Percentiles rank a stretch among this genome's conserved stretches.
phyloP scores from a whole-genome alignment of 495 filamentous ascomycete species.

The Hypoxylon perforatum region DNA sequence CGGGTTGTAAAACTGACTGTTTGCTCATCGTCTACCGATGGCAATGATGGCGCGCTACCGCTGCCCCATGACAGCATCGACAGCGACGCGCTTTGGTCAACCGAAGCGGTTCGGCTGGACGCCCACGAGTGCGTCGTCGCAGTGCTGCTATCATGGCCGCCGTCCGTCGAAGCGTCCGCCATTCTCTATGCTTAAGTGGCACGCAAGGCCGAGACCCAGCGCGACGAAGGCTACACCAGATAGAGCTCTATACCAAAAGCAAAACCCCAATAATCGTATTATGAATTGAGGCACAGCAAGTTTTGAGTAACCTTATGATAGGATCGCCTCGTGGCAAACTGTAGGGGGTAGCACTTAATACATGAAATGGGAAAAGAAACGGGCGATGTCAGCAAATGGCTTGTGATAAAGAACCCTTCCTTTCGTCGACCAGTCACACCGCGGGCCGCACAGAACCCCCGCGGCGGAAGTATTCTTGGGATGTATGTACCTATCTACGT shows the following conservation, averaged over 20 bases:
- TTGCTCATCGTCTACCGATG: slow-evolving; percentile 43
- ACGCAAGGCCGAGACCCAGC: background rate
- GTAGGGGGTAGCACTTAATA: slow-evolving; percentile 15
- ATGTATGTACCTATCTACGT: slow-evolving; percentile 5
- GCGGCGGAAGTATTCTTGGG: slow-evolving; percentile 22
- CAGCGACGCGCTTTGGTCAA: slow-evolving; percentile 29
- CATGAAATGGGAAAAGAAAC: slow-evolving; percentile 3
- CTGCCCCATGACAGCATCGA: slow-evolving; percentile 42
- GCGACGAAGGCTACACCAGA: slow-evolving; percentile 4
- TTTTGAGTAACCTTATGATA: background rate
- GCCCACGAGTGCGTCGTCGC: slow-evolving; percentile 18
- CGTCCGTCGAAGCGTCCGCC: slow-evolving; percentile 12
- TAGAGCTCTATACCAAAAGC: background rate
- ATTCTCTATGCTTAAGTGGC: slow-evolving; percentile 3
- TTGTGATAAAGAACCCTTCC: slow-evolving; percentile 5
- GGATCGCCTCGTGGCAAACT: slow-evolving; percentile 20
- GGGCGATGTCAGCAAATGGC: slow-evolving; percentile 27
- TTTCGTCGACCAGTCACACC: slow-evolving; percentile 25
- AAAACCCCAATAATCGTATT: background rate
- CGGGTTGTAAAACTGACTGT: slow-evolving; percentile 16
- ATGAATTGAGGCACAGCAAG: background rate
- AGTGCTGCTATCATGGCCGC: slow-evolving; percentile 8
- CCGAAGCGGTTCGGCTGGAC: slow-evolving; percentile 21
- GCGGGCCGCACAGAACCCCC: slow-evolving; percentile 14
- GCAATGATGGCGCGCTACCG: slow-evolving; percentile 44